Base-by-base conservation (phyloP, 2,329 filamentous ascomycete genomes). In the Gremmenia infestans region DNA sequence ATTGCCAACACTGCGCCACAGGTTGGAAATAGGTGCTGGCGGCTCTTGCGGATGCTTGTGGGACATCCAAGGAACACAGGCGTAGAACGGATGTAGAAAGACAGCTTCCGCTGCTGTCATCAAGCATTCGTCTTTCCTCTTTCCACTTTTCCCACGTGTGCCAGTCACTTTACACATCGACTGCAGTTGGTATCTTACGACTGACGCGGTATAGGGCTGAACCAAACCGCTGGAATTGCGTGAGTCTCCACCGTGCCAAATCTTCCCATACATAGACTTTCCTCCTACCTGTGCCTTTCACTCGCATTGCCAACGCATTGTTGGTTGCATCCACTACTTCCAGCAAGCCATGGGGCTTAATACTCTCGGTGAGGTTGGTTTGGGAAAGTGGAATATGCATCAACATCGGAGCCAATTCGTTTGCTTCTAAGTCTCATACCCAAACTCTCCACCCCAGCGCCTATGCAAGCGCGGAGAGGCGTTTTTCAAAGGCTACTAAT, bases 391-490 rank as follows among this genome's bases (percentile, higher is more conserved):
- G 23, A 15, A 42, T 51, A 32, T 37, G 28, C 17, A 32, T 37
- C 35, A 48, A 53, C 50, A 49, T 53, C 40, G 47, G 52, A 39
- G 8, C 55, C 39, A 49, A 32, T 40, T 49, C 39, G 45, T 55
- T 45, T 53, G 39, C 56, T 54, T 50, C 58, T n/a, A 37, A 22
- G 28, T 56, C 57, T 25, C 37, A 32, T 32, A 32, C 28, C 28
- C 28, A 32, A 32, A 32, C 47, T 39, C 17, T 42, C 51, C 54
- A 57, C 53, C 48, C 15, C 23, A 56, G 62, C 62, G 63, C 59
- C 56, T 62, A 67, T 62, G 63, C 63, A 66, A 60, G 58, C 62
- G 54, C 58, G 60, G 28, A 12, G 12, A 48, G 53, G 63, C 56
- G 57, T 60, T 32, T 56, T 36, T 48, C 25, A 51, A 56, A 55